phyloP scores from a whole-genome alignment of 2,329 filamentous ascomycete genomes.

The Knufia petricola region DNA sequence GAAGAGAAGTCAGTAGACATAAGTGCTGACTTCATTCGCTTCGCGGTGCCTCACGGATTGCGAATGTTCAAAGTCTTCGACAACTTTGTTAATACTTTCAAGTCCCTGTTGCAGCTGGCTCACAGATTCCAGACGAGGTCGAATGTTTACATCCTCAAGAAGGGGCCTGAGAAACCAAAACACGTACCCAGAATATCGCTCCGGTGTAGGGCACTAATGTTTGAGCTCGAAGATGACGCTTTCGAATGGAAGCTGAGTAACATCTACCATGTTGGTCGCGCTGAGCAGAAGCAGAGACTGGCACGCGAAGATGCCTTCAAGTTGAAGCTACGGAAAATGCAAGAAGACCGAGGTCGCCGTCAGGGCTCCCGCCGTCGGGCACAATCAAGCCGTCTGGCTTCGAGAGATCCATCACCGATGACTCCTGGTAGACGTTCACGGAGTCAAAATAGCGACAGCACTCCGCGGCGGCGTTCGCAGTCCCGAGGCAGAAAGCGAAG shows the following conservation, averaged over 20 bases:
- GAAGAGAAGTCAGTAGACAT: conserved; percentile 80
- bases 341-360: conserved; percentile 52
- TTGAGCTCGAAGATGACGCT: conserved; percentile 89
- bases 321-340: conserved; percentile 75
- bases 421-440: conserved; percentile 28
- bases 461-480: conserved; percentile 34
- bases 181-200: conserved; percentile 76
- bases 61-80: conserved; percentile 86
- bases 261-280: conserved; percentile 80
- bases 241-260: conserved; percentile 96
- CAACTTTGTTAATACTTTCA: conserved; percentile 78
- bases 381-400: conserved; percentile 40
- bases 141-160: conserved; percentile 79
- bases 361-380: conserved; percentile 44
- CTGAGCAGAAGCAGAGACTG: conserved; percentile 82
- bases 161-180: conserved; percentile 77
- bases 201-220: conserved; percentile 69
- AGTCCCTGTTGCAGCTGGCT: conserved; percentile 81
- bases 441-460: conserved; percentile 52
- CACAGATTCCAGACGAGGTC: conserved; percentile 82
- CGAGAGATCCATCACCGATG: conserved; percentile 26
- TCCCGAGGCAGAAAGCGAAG: conserved; percentile 29
- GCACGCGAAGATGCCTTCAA: conserved; percentile 84
- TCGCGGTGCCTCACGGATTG: conserved; percentile 85
- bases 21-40: conserved; percentile 70